Evolutionary conservation across 2,329 filamentous ascomycete genomes (phyloP), one percentile per base, ranked within the genome.

Genomic region (Sporothrix brunneoviolacea): DNA sequence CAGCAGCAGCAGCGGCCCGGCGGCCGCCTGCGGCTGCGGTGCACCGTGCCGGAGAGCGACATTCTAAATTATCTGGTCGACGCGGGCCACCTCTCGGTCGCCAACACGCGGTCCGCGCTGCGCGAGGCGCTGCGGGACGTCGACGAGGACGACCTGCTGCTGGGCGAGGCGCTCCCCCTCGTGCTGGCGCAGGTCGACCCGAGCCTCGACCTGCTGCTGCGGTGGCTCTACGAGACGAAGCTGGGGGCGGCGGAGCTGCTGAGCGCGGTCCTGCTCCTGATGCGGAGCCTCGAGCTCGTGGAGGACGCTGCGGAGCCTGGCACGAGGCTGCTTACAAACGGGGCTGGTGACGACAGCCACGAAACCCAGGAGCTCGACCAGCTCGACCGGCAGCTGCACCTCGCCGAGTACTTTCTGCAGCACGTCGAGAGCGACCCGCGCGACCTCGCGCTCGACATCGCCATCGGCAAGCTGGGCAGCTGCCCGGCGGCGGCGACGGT

Each of bases 391-490:
- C 83, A 88, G 61, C 74, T 91, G 42, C 76, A 83, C 48, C 73
- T 82, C 52, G 85, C 84, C 4, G 76, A 88, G 54, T 80, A 81
- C 45, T 80, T 86, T 55, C 70, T 89, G 4, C 77, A 81, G 45
- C 75, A 81, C 57, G 51, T 46, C 32, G 82, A 84, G 27, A 77
- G 82, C 38, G 75, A 76, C 54, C 73, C 78, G 48, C 79, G 84
- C 28, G 80, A 79, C 38, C 73, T 79, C 40, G 80, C 82, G 5
- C 68, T 91, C 10, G 84, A 82, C 21, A 70, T 83, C 15, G 83
- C 85, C 0, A 80, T 91, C 42, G 77, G 79, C 44, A 85, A 86
- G 61, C 75, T 91, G 4, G 82, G 82, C 62, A 75, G 76, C 19
- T 85, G 86, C 57, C 80, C 86, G 4, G 68, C 75, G 4, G 60